phyloP scores from a whole-genome alignment of 305 asterid species.

The Fraxinus sp. region DNA sequence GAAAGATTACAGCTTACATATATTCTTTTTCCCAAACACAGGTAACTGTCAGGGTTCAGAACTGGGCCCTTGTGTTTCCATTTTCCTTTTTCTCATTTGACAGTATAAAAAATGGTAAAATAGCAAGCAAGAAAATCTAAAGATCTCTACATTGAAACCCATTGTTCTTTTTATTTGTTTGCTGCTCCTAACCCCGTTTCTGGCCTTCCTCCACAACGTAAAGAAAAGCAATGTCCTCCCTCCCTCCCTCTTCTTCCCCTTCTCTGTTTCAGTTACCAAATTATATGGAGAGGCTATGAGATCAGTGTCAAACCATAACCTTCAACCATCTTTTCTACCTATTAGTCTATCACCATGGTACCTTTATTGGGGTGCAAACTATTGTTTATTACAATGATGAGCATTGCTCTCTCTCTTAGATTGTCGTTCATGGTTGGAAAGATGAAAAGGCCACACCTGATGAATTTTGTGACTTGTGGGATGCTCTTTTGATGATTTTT shows the following conservation, averaged over 20 bases:
- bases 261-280: background rate
- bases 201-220: background rate
- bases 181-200: background rate
- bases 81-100: background rate
- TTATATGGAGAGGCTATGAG: background rate
- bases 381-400: background rate
- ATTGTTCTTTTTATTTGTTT: background rate
- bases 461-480: background rate
- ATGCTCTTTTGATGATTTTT: background rate
- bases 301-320: background rate
- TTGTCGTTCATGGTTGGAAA: background rate
- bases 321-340: background rate
- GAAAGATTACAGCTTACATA: background rate
- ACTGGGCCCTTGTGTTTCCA: background rate
- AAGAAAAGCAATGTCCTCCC: background rate
- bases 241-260: background rate
- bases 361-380: background rate
- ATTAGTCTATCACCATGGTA: background rate
- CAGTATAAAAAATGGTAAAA: background rate
- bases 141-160: background rate
- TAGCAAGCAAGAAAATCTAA: background rate
- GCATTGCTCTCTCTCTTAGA: background rate
- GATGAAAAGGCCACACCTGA: background rate
- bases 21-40: background rate
- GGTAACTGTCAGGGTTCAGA: background rate